These are phyloP conservation scores for Phytophthora podocarpi DNA, from an alignment of 352 stramenopile genomes.

Conservation along the genomic window DNA sequence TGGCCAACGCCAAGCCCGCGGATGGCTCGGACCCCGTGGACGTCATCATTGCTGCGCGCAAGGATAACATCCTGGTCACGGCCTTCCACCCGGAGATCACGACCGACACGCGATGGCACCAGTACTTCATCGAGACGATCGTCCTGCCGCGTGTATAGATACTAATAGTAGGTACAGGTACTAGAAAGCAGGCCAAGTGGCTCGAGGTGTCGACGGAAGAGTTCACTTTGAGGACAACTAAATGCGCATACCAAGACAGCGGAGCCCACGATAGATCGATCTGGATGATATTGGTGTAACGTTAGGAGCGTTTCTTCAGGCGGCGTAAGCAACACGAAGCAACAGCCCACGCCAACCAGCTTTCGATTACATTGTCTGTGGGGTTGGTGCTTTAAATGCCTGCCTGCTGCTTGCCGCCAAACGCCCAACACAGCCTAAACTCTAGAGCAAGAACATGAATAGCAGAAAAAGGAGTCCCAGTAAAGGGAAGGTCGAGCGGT, in stretches of 20 bases:
- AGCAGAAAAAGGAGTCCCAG: slow-evolving; percentile 16
- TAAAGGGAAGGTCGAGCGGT: slow-evolving; percentile 3
- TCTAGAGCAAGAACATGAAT: slow-evolving; percentile 34
- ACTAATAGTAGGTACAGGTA: no score
- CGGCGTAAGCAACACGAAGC: slow-evolving; percentile 2
- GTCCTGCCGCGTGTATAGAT: slow-evolving; percentile 55
- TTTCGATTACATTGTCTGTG: slow-evolving; percentile 33
- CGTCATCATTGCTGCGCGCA: slow-evolving; percentile 83
- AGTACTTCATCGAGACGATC: slow-evolving; percentile 92
- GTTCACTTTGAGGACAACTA: no score
- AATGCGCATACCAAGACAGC: no score
- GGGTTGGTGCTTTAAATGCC: slow-evolving; percentile 16
- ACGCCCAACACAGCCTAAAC: slow-evolving; percentile 29
- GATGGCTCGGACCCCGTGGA: slow-evolving; percentile 80
- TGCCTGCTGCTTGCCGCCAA: slow-evolving; percentile 25
- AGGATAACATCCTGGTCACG: slow-evolving; percentile 93
- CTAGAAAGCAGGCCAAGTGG: neutral
- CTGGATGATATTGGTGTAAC: no score
- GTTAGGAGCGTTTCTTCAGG: no score
- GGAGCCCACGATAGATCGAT: no score
- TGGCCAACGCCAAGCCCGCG: slow-evolving; percentile 73
- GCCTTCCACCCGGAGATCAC: slow-evolving; percentile 97
- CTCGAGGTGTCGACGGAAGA: no score
- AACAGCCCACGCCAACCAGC: slow-evolving; percentile 16
- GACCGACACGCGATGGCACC: slow-evolving; percentile 93